Percentiles rank a stretch among this genome's conserved stretches.
Evolutionary conservation across 2,329 filamentous ascomycete species (phyloP).

Genomic region (Alternaria angustiovoidea): DNA sequence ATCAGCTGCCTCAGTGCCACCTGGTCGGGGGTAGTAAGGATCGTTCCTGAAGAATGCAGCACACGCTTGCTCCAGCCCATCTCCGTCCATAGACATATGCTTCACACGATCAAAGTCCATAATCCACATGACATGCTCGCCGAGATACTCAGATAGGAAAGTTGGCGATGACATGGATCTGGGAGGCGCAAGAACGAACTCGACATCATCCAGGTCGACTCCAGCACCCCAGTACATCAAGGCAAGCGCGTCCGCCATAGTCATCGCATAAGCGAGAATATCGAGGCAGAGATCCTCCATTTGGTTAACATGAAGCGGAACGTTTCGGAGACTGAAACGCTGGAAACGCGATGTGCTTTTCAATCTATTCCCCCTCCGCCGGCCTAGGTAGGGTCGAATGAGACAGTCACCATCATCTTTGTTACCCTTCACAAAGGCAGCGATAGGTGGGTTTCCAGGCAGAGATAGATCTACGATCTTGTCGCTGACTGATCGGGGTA

Average conservation of each 20-base stretch:
- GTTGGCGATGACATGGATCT: not conserved
- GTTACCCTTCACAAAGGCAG: too few relatives aligned
- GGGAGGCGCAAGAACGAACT: not conserved
- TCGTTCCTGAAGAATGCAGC: not conserved
- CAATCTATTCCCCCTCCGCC: too few relatives aligned
- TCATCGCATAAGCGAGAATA: too few relatives aligned
- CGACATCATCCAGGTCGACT: not conserved
- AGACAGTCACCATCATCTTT: too few relatives aligned
- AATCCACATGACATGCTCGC: not conserved
- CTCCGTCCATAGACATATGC: not conserved
- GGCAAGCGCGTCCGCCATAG: not conserved
- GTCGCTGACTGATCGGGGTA: conserved; percentile 20
- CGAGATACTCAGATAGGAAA: not conserved
- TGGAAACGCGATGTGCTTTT: too few relatives aligned
- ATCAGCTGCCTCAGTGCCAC: not conserved
- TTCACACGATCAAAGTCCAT: not conserved
- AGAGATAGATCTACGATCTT: conserved; percentile 25
- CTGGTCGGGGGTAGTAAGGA: not conserved
- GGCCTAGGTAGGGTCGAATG: too few relatives aligned
- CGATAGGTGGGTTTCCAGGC: conserved; percentile 3
- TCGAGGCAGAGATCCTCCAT: too few relatives aligned
- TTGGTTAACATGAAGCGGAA: too few relatives aligned
- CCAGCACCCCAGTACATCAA: not conserved
- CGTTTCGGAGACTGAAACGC: too few relatives aligned
- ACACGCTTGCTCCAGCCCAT: not conserved